Evolutionary conservation across 495 filamentous ascomycete species (phyloP).

Genomic region (Penicillium antarcticum): DNA sequence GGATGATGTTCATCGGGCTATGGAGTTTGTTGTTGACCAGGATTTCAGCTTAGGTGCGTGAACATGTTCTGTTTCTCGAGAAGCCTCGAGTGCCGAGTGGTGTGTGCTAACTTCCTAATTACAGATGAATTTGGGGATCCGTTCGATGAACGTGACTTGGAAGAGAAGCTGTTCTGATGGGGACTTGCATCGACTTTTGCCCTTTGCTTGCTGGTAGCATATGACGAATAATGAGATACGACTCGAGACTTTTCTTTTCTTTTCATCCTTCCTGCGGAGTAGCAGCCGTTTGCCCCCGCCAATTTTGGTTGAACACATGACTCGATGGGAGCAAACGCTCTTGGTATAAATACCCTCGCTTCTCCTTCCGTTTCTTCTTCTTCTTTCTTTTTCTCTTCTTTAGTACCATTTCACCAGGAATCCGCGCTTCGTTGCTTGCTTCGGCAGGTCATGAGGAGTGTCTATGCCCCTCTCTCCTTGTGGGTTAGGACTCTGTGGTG

Average conservation of each 20-base stretch:
- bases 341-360: no score
- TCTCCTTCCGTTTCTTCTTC: no score
- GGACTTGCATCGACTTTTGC: slow-evolving; percentile 20
- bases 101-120: neutral
- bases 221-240: slow-evolving; percentile 33
- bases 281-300: no score
- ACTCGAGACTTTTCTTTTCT: slow-evolving; percentile 4
- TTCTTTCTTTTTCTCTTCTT: no score
- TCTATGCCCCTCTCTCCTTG: no score
- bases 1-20: slow-evolving; percentile 57
- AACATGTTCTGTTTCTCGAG: neutral
- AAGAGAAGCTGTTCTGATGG: slow-evolving; percentile 43
- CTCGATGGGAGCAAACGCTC: neutral
- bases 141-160: slow-evolving; percentile 61
- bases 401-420: no score
- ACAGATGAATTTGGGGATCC: slow-evolving; percentile 53
- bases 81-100: no score
- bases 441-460: no score
- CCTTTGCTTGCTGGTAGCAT: neutral
- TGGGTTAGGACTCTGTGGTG: no score
- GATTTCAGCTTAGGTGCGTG: slow-evolving; percentile 46
- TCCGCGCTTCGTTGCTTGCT: no score
- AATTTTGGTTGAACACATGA: neutral
- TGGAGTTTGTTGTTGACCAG: slow-evolving; percentile 46
- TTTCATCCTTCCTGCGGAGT: no score